A percentile compares a stretch with the other conserved stretches of the same genome.
Conservation (phyloP, 2,329 filamentous ascomycete species). For the Rhynchosporium graminicola region DNA sequence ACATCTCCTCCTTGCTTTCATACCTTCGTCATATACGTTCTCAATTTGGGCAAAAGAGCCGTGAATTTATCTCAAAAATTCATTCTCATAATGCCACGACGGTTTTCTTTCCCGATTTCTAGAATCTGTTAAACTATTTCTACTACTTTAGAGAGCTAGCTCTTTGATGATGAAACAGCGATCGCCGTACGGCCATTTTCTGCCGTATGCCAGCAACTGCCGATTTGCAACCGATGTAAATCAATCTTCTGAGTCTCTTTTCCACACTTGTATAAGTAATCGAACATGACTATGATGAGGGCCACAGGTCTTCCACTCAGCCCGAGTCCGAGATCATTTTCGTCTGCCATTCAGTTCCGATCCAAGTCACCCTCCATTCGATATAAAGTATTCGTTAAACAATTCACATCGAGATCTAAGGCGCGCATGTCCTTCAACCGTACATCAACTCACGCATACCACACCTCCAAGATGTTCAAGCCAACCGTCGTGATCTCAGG, state of each 20-base stretch:
- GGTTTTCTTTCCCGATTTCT: background rate
- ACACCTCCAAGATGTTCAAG: constrained; percentile 13
- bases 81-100: too few relatives aligned
- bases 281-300: background rate
- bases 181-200: background rate
- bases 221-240: background rate
- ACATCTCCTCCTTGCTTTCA: too few relatives aligned
- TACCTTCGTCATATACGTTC: too few relatives aligned
- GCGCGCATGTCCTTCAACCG: background rate
- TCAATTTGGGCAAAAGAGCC: too few relatives aligned
- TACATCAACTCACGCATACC: background rate
- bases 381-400: too few relatives aligned
- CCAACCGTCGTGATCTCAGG: constrained; percentile 15
- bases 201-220: background rate
- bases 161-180: background rate
- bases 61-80: too few relatives aligned
- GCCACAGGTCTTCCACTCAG: background rate
- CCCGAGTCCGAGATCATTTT: background rate
- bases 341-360: background rate
- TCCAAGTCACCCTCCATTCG: too few relatives aligned
- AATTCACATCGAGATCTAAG: background rate
- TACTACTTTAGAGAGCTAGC: background rate
- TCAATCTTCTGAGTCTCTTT: background rate
- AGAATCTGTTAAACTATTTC: background rate
- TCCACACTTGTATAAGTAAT: background rate